Evolutionary conservation across 2,329 filamentous ascomycete genomes (phyloP).

Genomic region (Fusarium penzigii): DNA sequence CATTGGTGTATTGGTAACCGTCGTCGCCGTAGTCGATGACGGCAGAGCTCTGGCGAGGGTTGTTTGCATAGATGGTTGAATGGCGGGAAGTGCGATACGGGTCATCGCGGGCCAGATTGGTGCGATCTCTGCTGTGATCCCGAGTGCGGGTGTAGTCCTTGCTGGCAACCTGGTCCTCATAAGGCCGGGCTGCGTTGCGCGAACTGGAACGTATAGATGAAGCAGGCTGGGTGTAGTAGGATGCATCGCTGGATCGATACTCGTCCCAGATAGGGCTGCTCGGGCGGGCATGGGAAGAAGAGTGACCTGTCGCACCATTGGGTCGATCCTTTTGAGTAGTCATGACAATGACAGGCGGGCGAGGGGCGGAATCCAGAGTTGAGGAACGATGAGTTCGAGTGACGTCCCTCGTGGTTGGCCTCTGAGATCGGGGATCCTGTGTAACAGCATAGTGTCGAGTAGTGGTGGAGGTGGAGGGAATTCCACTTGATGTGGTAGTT

Average conservation of each 20-base stretch:
- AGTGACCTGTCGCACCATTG: slow-evolving; percentile 39
- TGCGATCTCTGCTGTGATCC: slow-evolving; percentile 44
- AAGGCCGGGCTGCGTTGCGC: slow-evolving; percentile 48
- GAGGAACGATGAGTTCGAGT: slow-evolving; percentile 50
- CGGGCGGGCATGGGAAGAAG: slow-evolving; percentile 37
- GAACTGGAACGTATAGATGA: slow-evolving; percentile 50
- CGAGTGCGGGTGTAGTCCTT: slow-evolving; percentile 49
- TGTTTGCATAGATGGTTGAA: slow-evolving; percentile 46
- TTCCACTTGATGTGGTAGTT: slow-evolving; percentile 34
- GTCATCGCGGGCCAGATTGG: slow-evolving; percentile 45
- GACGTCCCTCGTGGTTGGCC: slow-evolving; percentile 48
- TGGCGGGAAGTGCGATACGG: slow-evolving; percentile 50
- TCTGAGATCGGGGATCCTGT: slow-evolving; percentile 51
- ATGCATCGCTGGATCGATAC: slow-evolving; percentile 52
- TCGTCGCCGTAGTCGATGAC: slow-evolving; percentile 57
- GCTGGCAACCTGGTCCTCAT: slow-evolving; percentile 51
- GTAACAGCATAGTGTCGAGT: slow-evolving; percentile 59
- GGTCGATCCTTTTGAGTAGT: slow-evolving; percentile 48
- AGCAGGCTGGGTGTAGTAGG: slow-evolving; percentile 59
- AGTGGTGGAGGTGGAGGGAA: slow-evolving; percentile 42
- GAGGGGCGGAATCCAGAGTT: slow-evolving; percentile 49
- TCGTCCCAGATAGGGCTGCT: slow-evolving; percentile 53
- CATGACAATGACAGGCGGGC: slow-evolving; percentile 59
- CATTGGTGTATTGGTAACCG: slow-evolving; percentile 65
- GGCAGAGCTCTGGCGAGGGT: slow-evolving; percentile 44